Evolutionary conservation across 225 moss, liverwort and hornwort species (phyloP).

Genomic region (Physcomitrellopsis africana): DNA sequence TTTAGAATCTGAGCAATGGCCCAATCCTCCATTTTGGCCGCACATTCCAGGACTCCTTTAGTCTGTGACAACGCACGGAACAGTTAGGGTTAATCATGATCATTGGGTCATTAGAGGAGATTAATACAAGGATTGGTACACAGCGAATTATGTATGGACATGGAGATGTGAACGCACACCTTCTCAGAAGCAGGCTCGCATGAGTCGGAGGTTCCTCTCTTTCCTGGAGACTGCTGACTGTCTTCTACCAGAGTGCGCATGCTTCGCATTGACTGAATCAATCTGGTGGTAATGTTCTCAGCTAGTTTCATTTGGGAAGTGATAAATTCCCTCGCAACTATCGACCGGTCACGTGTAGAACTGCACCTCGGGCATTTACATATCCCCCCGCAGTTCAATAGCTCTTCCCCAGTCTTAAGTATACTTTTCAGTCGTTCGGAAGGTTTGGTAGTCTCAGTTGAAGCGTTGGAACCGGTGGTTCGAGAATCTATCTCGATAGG

Average conservation of each 20-base stretch:
- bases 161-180: conserved; percentile 2
- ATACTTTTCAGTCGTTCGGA: conserved; percentile 40
- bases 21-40: conserved; percentile 36
- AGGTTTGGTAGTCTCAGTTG: not conserved
- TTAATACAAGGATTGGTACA: too few relatives aligned
- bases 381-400: conserved; percentile 34
- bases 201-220: conserved; percentile 14
- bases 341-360: conserved; percentile 18
- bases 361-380: conserved; percentile 46
- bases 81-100: not conserved
- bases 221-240: not conserved
- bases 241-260: conserved; percentile 33
- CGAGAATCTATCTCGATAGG: conserved; percentile 17
- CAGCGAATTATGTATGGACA: too few relatives aligned
- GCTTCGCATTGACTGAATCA: conserved; percentile 33
- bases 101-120: not conserved
- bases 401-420: conserved; percentile 29
- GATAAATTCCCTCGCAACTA: conserved; percentile 44
- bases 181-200: not conserved
- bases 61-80: conserved; percentile 23
- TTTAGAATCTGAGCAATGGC: conserved; percentile 40
- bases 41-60: conserved; percentile 32
- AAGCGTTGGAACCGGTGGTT: conserved; percentile 16
- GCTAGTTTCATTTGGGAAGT: conserved; percentile 40
- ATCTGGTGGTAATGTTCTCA: conserved; percentile 27